Base-by-base conservation (phyloP, 2,329 filamentous ascomycete genomes). In the Fusarium haematococcum region DNA sequence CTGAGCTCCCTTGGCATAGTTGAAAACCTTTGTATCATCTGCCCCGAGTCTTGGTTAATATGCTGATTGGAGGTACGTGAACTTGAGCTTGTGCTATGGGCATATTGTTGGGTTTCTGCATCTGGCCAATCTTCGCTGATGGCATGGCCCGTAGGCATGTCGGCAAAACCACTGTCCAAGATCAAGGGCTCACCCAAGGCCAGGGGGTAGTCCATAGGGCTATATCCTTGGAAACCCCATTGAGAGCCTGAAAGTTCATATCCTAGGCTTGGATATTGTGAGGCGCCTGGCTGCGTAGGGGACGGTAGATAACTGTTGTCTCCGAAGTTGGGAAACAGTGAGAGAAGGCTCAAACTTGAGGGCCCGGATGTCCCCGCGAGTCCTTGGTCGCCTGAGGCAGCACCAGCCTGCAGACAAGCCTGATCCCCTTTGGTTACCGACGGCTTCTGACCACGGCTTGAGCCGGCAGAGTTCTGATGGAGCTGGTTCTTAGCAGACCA, bases 401-500 rank as follows among this genome's bases (percentile, higher is more conserved):
- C 9, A 4, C 18, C 2, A 11, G 18, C 4, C 18, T 20, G 18
- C 18, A 6, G 18, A 41, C 18, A 20, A 20, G 4, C 39, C 9
- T 41, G 39, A n/a, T 20, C 6, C 10, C 18, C 18, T 43, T 43
- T 43, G 10, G 10, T 43, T 13, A 13, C 13, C n/a, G 10, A 13
- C 11, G 5, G n/a, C n/a, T 20, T 54, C 27, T 54, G 25, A 13
- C 2, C 14, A 18, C 11, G 25, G 9, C 50, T 13, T 16, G 25
- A 30, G 18, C 25, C 27, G 3, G 7, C 9, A n/a, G 27, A 32
- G 14, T 33, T 25, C 23, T 25, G 45, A 30, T 27, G 16, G 13
- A 50, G 45, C 25, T 77, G 73, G 4, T 73, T 76, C 11, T 71
- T 74, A 9, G 25, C 16, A n/a, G 75, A 73, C 76, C 75, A 78